phyloP scores from a whole-genome alignment of 2,329 filamentous ascomycete genomes.

The Fusarium concolor region DNA sequence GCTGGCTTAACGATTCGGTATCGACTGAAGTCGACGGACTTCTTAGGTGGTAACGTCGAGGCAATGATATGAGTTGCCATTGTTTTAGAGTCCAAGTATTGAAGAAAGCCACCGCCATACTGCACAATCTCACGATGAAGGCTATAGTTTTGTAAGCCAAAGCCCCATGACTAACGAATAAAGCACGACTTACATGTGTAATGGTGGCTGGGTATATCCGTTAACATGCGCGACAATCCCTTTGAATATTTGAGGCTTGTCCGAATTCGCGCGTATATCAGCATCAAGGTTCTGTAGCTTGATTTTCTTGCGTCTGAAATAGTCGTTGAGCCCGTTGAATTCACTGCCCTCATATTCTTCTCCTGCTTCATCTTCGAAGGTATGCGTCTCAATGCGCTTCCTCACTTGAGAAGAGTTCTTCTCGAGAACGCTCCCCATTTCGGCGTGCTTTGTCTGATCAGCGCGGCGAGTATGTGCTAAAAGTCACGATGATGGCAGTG shows the following conservation, averaged over 20 bases:
- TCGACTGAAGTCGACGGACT: slow-evolving; percentile 84
- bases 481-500: slow-evolving; percentile 15
- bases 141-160: slow-evolving; percentile 47
- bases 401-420: slow-evolving; percentile 72
- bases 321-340: slow-evolving; percentile 91
- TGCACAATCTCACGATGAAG: slow-evolving; percentile 88
- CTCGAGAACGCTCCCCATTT: slow-evolving; percentile 71
- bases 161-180: background rate
- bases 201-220: slow-evolving; percentile 93
- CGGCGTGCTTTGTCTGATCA: slow-evolving; percentile 24
- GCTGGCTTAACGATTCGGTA: slow-evolving; percentile 95
- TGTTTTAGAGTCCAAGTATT: slow-evolving; percentile 95
- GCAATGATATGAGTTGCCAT: slow-evolving; percentile 96
- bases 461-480: background rate
- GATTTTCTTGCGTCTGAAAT: slow-evolving; percentile 95
- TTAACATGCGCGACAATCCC: slow-evolving; percentile 92
- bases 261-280: slow-evolving; percentile 75
- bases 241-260: slow-evolving; percentile 88
- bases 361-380: slow-evolving; percentile 83
- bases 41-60: slow-evolving; percentile 90
- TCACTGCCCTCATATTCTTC: slow-evolving; percentile 90
- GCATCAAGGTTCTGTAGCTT: slow-evolving; percentile 96
- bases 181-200: slow-evolving; percentile 72
- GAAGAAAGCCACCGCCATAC: slow-evolving; percentile 93
- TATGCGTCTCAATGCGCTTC: slow-evolving; percentile 73